Conservation (phyloP, 352 stramenopile genomes). For the Pythium periplocum region DNA sequence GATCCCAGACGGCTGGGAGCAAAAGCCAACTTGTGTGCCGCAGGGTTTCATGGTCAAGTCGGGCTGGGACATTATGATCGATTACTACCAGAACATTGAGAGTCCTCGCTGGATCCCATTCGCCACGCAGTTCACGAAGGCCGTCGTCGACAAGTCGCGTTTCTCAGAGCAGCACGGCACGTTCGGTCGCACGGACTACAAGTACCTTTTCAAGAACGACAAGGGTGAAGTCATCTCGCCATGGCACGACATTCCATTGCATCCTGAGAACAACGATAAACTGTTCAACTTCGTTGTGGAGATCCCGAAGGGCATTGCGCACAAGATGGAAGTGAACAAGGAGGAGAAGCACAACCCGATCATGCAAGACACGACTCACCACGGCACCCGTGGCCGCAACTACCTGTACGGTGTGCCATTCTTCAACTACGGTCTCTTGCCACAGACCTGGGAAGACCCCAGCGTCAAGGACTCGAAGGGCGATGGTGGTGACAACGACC, state of each 20-base stretch:
- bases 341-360: constrained; percentile 94
- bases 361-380: constrained; percentile 98
- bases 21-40: constrained; percentile 90
- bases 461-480: constrained; percentile 72
- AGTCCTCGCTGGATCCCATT: constrained; percentile 77
- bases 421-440: constrained; percentile 99
- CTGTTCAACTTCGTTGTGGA: constrained; percentile 97
- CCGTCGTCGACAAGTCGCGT: constrained; percentile 36
- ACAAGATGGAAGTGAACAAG: constrained; percentile 99
- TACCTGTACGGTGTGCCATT: constrained; percentile 97
- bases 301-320: constrained; percentile 96
- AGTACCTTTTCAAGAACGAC: constrained; percentile 68
- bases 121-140: constrained; percentile 58
- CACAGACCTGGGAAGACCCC: constrained; percentile 99
- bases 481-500: constrained; percentile 98
- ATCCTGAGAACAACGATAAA: constrained; percentile 50
- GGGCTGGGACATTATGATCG: constrained; percentile 97
- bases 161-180: constrained; percentile 53
- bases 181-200: constrained; percentile 71
- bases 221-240: constrained; percentile 86
- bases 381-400: constrained; percentile 90
- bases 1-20: constrained; percentile 68
- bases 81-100: constrained; percentile 97
- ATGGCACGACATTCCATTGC: constrained; percentile 97
- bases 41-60: constrained; percentile 98